Base-by-base conservation (phyloP, 1,284 basidiomycete genomes). In the Boletus sp. region DNA sequence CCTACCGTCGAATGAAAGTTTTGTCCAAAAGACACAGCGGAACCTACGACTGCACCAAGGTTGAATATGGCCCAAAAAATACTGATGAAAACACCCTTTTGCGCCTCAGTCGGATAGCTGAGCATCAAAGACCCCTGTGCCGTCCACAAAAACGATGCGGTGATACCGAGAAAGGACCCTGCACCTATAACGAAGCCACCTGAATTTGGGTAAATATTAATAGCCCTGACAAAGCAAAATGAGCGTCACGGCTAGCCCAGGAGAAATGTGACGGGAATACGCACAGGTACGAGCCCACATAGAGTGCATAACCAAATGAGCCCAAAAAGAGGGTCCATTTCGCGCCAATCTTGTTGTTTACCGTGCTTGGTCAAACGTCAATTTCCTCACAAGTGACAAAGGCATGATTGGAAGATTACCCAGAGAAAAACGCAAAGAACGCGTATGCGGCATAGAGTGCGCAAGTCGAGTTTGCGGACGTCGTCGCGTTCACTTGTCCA, bases 41-140 rank as follows among this genome's bases (percentile, higher is more conserved):
- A 72, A 4, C 83, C 83, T 20, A 83, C 74, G 5, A 82, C 80
- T 13, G 77, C 80, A 12, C 82, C 80, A 9, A 81, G 63, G 54
- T 84, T 84, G 68, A 84, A 84, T 56, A 84, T 77, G 40, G 72
- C 68, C 84, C 84, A 88, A 64, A 86, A 81, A 44, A 84, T 71
- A 37, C 73, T 74, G 55, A 85, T 81, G 57, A 71, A 77, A 29
- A 67, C 61, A 2, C 84, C 82, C 64, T 85, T 85, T 56, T 80
- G 70, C 50, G 70, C 55, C 57, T 76, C 75, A 50, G 72, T 79
- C 0, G 80, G 76, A 58, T 84, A 84, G 3, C 77, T 72, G 40
- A 84, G 69, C 76, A 83, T 84, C 50, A 83, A 64, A 2, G 77
- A 74, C 4, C 81, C 82, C 57, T 84, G 82, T 0, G 80, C 78